phyloP scores from a whole-genome alignment of 2,329 filamentous ascomycete genomes.

The Colletotrichum ledebouriae region DNA sequence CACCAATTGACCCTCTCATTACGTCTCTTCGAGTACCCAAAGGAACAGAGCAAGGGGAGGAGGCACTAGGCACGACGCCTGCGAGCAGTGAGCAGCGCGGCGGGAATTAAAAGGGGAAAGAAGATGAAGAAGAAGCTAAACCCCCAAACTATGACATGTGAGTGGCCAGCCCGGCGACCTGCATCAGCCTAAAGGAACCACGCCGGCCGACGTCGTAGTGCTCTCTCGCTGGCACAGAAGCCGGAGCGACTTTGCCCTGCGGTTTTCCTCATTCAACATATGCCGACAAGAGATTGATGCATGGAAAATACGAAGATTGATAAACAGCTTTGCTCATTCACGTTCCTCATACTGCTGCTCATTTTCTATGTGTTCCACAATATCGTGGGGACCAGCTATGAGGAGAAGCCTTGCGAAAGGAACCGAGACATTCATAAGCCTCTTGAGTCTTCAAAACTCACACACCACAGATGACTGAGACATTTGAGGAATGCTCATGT shows the following conservation, averaged over 20 bases:
- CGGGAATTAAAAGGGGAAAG: background rate
- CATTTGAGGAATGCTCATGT: background rate
- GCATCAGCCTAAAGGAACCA: constrained; percentile 14
- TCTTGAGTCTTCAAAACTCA: background rate
- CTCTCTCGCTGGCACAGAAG: background rate
- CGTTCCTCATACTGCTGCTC: constrained; percentile 2
- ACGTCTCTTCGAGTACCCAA: constrained; percentile 2
- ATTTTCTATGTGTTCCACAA: background rate
- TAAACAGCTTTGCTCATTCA: background rate
- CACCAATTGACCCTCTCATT: constrained; percentile 33
- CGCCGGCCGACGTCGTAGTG: background rate
- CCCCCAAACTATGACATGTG: constrained; percentile 25
- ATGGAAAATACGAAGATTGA: background rate
- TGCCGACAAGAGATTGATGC: background rate
- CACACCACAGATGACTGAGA: constrained; percentile 14
- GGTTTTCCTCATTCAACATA: too few species aligned
- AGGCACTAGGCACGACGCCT: background rate
- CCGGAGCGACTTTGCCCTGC: too few species aligned
- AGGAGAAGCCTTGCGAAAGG: background rate
- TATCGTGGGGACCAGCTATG: background rate
- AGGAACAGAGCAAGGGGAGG: background rate
- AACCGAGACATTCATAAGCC: background rate
- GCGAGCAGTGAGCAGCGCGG: constrained; percentile 28
- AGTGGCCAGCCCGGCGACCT: constrained; percentile 33
- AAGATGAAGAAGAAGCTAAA: background rate